Percentiles rank a stretch among this genome's conserved stretches.
Evolutionary conservation across 495 filamentous ascomycete genomes (phyloP).

Genomic region (Penicillium robsamsonii): DNA sequence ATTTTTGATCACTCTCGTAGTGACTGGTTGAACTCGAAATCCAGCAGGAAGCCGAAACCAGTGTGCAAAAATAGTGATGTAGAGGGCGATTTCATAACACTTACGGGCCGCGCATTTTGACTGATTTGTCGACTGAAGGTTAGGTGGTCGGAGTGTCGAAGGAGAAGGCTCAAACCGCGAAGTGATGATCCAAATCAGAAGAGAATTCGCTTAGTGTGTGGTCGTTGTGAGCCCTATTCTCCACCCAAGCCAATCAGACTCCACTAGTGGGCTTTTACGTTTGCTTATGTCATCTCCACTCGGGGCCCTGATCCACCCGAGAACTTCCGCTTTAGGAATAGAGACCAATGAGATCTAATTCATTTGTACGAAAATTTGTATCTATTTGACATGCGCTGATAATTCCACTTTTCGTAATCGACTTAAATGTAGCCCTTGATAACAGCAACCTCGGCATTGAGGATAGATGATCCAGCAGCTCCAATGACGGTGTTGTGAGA

Average conservation of each 20-base stretch:
- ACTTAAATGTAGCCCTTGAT: conserved; percentile 78
- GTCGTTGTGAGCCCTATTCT: conserved; percentile 35
- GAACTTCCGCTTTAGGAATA: conserved; percentile 10
- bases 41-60: background rate
- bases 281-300: conserved; percentile 1
- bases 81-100: conserved; percentile 28
- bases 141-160: conserved; percentile 34
- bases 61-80: conserved; percentile 1
- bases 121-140: conserved; percentile 47
- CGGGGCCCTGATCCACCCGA: background rate
- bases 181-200: conserved; percentile 24
- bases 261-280: background rate
- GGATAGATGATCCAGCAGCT: conserved; percentile 87
- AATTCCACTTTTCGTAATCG: conserved; percentile 25
- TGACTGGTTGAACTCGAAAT: conserved; percentile 1
- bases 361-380: conserved; percentile 17
- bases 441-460: conserved; percentile 91
- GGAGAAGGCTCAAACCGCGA: conserved; percentile 7
- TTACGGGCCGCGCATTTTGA: conserved; percentile 70
- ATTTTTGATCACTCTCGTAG: conserved; percentile 2
- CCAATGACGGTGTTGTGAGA: conserved; percentile 93
- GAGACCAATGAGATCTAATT: background rate
- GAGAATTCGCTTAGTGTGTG: conserved; percentile 40
- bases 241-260: conserved; percentile 27
- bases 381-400: conserved; percentile 29